These are phyloP conservation scores for Wallacemonas sp. DNA, from an alignment of 208 protist genomes.

Conservation along the genomic window DNA sequence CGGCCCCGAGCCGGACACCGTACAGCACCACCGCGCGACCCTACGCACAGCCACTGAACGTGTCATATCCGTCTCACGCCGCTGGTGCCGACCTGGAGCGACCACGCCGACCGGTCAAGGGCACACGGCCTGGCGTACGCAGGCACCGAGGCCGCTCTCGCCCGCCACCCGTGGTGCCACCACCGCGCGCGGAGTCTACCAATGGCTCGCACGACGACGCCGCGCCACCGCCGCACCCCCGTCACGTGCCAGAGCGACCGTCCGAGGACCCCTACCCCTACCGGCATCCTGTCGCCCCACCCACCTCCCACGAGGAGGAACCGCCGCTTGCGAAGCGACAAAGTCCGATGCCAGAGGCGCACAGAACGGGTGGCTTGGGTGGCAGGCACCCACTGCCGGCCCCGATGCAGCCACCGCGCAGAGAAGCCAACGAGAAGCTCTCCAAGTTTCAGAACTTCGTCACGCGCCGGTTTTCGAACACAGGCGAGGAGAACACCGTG, in stretches of 20 bases:
- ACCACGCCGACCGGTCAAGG: background rate
- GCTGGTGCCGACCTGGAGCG: background rate
- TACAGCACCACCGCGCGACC: background rate
- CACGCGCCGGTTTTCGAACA: slow-evolving; percentile 7
- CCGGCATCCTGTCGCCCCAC: background rate
- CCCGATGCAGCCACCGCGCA: background rate
- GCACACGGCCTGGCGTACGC: background rate
- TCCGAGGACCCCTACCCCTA: slow-evolving; percentile 10
- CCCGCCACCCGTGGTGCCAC: background rate
- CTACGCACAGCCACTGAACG: too few relatives aligned
- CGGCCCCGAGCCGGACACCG: background rate
- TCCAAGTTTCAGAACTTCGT: slow-evolving; percentile 2
- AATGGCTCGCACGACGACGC: background rate
- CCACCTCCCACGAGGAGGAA: background rate
- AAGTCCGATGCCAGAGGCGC: background rate
- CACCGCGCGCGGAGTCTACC: background rate
- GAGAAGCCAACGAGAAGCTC: background rate
- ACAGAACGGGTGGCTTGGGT: too few relatives aligned
- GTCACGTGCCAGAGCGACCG: background rate
- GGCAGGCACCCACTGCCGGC: background rate
- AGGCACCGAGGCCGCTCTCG: background rate
- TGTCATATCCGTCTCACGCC: background rate
- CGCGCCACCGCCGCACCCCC: background rate
- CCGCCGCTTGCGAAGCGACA: background rate
- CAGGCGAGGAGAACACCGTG: background rate